Evolutionary conservation across 2,329 filamentous ascomycete species (phyloP).

Genomic region (Albifimbria verrucaria): DNA sequence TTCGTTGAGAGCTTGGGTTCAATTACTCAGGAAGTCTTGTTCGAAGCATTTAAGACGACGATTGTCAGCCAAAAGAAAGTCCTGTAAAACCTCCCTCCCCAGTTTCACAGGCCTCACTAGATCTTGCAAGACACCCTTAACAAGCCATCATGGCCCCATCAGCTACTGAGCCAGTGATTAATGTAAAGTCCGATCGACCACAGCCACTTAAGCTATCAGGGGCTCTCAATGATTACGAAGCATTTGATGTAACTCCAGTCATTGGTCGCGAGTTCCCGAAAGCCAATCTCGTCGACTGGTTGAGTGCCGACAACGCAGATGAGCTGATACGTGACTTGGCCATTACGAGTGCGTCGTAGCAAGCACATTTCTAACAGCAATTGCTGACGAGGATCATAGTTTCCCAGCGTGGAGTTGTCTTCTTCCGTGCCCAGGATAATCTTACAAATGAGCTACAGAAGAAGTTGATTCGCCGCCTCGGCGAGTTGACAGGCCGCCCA

Average conservation of each 20-base stretch:
- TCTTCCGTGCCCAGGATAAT: conserved; percentile 63
- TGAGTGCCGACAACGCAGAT: conserved; percentile 60
- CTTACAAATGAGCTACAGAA: conserved; percentile 64
- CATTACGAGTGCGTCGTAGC: conserved; percentile 50
- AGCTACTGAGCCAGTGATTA: conserved; percentile 10
- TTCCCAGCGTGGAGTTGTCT: conserved; percentile 66
- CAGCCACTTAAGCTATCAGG: conserved; percentile 48
- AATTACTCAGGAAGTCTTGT: not conserved
- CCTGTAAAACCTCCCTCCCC: not conserved
- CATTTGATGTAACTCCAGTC: conserved; percentile 57
- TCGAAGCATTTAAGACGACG: not conserved
- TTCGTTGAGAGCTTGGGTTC: not conserved
- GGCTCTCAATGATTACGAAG: conserved; percentile 47
- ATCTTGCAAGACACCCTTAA: not conserved
- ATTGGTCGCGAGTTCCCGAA: conserved; percentile 62
- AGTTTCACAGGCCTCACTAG: too few relatives aligned
- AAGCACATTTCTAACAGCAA: not conserved
- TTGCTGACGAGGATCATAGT: conserved; percentile 38
- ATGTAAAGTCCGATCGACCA: conserved; percentile 21
- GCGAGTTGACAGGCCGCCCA: conserved; percentile 56
- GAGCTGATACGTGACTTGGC: conserved; percentile 63
- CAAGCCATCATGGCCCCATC: conserved; percentile 14
- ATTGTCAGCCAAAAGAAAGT: not conserved
- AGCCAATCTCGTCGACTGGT: conserved; percentile 56
- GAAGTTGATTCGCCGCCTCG: conserved; percentile 58